These are phyloP conservation scores for Lophium mytilinum DNA, from an alignment of 495 filamentous ascomycete species.

Conservation along the genomic window DNA sequence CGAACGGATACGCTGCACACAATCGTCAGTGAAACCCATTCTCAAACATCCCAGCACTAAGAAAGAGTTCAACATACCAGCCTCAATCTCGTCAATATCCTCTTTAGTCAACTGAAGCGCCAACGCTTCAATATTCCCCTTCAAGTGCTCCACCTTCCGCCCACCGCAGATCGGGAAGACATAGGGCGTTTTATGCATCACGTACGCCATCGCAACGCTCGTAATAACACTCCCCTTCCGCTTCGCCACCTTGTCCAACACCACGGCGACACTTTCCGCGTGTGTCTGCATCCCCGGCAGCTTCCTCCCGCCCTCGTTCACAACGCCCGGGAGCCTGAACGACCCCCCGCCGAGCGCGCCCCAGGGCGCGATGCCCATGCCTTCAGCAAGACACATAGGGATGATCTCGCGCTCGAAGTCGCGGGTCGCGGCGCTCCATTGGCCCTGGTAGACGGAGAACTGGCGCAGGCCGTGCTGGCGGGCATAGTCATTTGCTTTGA, in stretches of 20 bases:
- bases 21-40: no score
- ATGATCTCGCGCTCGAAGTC: conserved; percentile 30
- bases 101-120: conserved; percentile 46
- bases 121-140: conserved; percentile 61
- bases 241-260: conserved; percentile 52
- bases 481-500: conserved; percentile 53
- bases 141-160: conserved; percentile 57
- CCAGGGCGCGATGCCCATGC: conserved; percentile 26
- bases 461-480: conserved; percentile 36
- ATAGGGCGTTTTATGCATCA: conserved; percentile 63
- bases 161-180: conserved; percentile 71
- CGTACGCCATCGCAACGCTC: conserved; percentile 60
- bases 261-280: conserved; percentile 38
- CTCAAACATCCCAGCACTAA: no score
- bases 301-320: conserved; percentile 39
- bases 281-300: conserved; percentile 2
- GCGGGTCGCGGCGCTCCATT: conserved; percentile 18
- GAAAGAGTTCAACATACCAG: conserved; percentile 17
- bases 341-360: conserved; percentile 19
- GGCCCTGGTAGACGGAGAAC: conserved; percentile 27
- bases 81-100: conserved; percentile 59
- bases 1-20: conserved; percentile 3
- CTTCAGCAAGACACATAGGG: conserved; percentile 23
- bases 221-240: conserved; percentile 41
- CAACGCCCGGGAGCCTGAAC: conserved; percentile 16